phyloP scores from a whole-genome alignment of 2,329 filamentous ascomycete genomes.

The Ilyonectria sp. region DNA sequence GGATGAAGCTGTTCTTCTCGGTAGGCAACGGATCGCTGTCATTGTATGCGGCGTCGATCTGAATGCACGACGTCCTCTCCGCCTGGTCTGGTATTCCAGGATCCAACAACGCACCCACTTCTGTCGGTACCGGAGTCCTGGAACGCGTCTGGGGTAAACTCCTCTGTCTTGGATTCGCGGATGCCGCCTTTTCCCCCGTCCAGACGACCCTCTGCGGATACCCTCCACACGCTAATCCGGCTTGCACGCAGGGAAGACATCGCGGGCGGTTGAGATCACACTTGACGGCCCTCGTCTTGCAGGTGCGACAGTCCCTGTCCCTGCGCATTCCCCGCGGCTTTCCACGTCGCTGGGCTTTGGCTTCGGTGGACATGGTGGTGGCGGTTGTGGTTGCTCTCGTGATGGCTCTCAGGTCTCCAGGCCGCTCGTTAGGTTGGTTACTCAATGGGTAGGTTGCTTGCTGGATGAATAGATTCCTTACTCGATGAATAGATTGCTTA shows the following conservation, averaged over 20 bases:
- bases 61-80: background rate
- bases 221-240: constrained; percentile 49
- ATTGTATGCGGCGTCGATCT: background rate
- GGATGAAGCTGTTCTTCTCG: constrained; percentile 42
- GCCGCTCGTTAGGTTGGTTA: no score
- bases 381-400: background rate
- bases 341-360: constrained; percentile 33
- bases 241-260: constrained; percentile 47
- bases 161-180: background rate
- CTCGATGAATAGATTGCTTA: background rate
- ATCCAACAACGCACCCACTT: background rate
- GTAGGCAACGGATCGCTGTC: constrained; percentile 19
- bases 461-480: background rate
- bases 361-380: constrained; percentile 2
- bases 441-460: no score
- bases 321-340: constrained; percentile 50
- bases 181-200: constrained; percentile 34
- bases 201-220: constrained; percentile 53
- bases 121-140: background rate
- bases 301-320: constrained; percentile 48
- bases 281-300: constrained; percentile 45
- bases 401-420: no score
- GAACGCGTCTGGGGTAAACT: background rate
- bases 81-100: background rate
- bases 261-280: constrained; percentile 49